These are phyloP conservation scores for Perkinsus chesapeaki DNA, from an alignment of 169 alveolate species.

Conservation along the genomic window DNA sequence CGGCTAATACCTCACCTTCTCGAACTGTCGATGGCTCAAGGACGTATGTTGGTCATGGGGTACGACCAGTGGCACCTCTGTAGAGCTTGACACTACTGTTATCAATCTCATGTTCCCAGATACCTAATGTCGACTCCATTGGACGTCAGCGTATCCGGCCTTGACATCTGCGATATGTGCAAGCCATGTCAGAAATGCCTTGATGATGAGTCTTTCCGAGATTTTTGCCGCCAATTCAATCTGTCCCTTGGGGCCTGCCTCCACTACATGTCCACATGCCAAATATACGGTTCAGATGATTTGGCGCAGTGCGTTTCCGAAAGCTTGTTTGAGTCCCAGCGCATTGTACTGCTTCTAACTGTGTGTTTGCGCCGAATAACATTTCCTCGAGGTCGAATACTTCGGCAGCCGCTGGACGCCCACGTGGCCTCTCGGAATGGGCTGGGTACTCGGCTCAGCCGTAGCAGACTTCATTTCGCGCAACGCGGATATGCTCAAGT, in stretches of 20 bases:
- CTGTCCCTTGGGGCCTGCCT: constrained; percentile 11
- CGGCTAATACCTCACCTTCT: not conserved
- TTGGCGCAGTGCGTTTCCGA: not conserved
- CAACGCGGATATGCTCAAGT: constrained; percentile 4
- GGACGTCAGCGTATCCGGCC: not conserved
- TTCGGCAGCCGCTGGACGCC: not conserved
- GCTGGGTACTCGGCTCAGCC: not conserved
- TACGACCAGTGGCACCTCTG: not conserved
- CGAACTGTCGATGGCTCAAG: not conserved
- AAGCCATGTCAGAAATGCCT: not conserved
- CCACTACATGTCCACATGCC: constrained; percentile 5
- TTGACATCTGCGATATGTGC: constrained; percentile 9
- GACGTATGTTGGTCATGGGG: not conserved
- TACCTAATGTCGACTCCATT: not conserved
- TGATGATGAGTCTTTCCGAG: not conserved
- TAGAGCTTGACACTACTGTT: no score
- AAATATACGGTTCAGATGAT: not conserved
- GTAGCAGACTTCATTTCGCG: not conserved
- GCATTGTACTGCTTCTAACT: not conserved
- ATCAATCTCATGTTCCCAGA: not conserved
- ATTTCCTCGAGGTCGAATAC: not conserved
- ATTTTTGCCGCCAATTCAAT: not conserved
- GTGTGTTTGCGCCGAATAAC: not conserved
- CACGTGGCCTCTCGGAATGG: constrained; percentile 5
- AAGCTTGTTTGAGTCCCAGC: not conserved